Conservation (phyloP, 768 basidiomycete genomes). For the Tylopilus cervinicoccineus region DNA sequence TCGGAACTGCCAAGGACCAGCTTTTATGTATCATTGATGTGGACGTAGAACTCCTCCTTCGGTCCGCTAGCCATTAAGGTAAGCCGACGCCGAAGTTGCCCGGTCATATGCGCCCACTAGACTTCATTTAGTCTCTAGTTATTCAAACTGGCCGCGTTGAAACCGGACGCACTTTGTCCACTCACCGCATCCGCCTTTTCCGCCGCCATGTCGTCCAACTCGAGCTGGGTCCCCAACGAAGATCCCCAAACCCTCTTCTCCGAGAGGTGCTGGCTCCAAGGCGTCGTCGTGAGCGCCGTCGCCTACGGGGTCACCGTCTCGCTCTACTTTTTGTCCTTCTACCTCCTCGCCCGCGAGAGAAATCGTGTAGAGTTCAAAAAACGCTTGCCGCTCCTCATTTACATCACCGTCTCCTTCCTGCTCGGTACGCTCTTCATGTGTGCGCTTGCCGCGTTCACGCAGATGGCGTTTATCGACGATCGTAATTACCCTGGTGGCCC, state of each 20-base stretch:
- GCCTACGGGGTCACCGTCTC: constrained; percentile 7
- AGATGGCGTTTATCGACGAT: constrained; percentile 30
- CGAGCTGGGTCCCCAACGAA: constrained; percentile 17
- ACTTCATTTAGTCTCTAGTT: background rate
- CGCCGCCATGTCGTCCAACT: constrained; percentile 13
- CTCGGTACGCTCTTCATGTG: constrained; percentile 17
- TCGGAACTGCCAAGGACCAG: no score
- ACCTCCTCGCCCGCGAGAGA: constrained; percentile 3
- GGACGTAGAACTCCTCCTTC: no score
- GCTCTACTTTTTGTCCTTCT: constrained; percentile 8
- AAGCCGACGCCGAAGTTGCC: no score
- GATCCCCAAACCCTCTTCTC: constrained; percentile 11
- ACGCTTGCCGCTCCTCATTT: constrained; percentile 5
- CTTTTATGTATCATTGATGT: no score
- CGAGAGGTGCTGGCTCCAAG: constrained; percentile 20
- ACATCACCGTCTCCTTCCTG: constrained; percentile 2
- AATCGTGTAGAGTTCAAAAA: constrained; percentile 2
- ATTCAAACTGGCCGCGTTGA: background rate
- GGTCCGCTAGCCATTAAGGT: no score
- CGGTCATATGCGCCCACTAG: background rate
- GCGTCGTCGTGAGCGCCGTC: constrained; percentile 7
- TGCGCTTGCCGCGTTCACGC: constrained; percentile 18
- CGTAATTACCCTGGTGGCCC: constrained; percentile 33
- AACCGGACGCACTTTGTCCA: background rate
- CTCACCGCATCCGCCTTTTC: background rate